Conservation (phyloP, 345 rosid species). For the Carallia brachiata region DNA sequence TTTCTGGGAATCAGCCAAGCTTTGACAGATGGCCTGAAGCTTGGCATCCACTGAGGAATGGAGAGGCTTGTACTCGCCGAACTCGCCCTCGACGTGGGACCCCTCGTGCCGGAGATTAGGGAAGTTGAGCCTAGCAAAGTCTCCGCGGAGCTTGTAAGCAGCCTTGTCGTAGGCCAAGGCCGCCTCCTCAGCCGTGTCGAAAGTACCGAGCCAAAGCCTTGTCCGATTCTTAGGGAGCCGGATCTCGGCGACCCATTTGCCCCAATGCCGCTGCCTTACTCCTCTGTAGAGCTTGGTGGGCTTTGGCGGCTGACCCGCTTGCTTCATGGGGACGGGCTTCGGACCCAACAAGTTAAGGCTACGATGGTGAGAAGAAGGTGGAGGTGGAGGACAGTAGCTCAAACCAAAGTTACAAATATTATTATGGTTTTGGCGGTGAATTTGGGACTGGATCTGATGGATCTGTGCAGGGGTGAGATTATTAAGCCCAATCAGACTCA, state of each 20-base stretch:
- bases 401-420: background rate
- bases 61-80: conserved; percentile 70
- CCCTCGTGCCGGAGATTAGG: conserved; percentile 43
- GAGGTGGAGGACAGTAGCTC: conserved; percentile 2
- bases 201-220: conserved; percentile 18
- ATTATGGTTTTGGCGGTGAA: background rate
- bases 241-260: conserved; percentile 36
- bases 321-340: conserved; percentile 27
- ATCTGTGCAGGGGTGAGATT: conserved; percentile 59
- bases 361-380: background rate
- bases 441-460: conserved; percentile 33
- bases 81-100: conserved; percentile 24
- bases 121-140: conserved; percentile 9
- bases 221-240: conserved; percentile 46
- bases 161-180: conserved; percentile 18
- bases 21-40: conserved; percentile 75
- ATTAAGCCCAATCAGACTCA: conserved; percentile 55
- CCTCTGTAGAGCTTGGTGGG: conserved; percentile 33
- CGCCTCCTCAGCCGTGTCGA: conserved; percentile 11
- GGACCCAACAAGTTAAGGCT: conserved; percentile 17
- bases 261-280: conserved; percentile 37
- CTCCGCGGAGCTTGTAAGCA: conserved; percentile 11
- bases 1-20: conserved; percentile 54
- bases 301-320: conserved; percentile 16
- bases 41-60: conserved; percentile 86